Evolutionary conservation across 2,329 filamentous ascomycete genomes (phyloP).

Genomic region (Pyrenophora tritici-repentis): DNA sequence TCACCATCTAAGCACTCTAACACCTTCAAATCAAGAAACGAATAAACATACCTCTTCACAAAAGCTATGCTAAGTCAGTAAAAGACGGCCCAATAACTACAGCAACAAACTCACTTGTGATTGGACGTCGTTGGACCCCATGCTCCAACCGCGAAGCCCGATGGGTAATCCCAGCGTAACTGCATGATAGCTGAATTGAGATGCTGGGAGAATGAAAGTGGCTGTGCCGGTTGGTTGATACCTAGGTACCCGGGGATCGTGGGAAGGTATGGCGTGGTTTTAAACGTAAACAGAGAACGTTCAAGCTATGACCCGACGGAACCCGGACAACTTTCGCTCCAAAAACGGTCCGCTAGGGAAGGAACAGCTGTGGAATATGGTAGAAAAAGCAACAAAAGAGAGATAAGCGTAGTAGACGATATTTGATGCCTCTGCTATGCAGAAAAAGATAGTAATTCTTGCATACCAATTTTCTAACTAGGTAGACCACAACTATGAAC

Average conservation of each 20-base stretch:
- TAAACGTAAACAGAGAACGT: not conserved
- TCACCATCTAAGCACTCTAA: not conserved
- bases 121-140: constrained; percentile 40
- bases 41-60: constrained; percentile 40
- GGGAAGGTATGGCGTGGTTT: not conserved
- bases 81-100: constrained; percentile 6
- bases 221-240: not conserved
- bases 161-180: constrained; percentile 33
- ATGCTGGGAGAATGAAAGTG: not conserved
- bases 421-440: too few relatives aligned
- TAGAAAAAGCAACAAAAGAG: too few relatives aligned
- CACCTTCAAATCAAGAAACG: not conserved
- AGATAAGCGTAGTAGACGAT: too few relatives aligned
- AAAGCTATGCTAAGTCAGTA: constrained; percentile 35
- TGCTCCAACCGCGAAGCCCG: constrained; percentile 23
- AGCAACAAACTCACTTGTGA: constrained; percentile 36
- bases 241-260: not conserved
- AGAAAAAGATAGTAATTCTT: too few relatives aligned
- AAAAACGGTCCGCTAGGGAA: not conserved
- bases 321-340: not conserved
- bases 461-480: too few relatives aligned
- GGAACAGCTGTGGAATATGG: too few relatives aligned
- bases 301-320: constrained; percentile 5
- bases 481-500: too few relatives aligned
- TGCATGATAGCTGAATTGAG: constrained; percentile 20